Evolutionary conservation across 768 basidiomycete species (phyloP).

Genomic region (button mushroom (Agaricus bisporus)): DNA sequence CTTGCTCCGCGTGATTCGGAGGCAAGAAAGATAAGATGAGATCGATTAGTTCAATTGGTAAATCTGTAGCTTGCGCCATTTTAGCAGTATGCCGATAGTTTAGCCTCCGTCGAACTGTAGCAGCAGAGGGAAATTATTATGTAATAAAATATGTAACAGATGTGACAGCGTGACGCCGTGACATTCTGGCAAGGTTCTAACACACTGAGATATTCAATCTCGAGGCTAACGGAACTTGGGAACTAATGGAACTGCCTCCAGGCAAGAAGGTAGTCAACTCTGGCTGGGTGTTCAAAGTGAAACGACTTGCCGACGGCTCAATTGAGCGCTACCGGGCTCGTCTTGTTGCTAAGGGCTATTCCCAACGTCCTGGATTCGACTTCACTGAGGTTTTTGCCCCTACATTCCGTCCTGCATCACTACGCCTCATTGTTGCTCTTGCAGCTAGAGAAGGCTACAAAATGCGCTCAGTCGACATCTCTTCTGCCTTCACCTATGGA

Average conservation of each 20-base stretch:
- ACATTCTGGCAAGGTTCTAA: too few species aligned
- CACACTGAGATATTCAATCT: slow-evolving; percentile 23
- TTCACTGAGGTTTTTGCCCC: slow-evolving; percentile 32
- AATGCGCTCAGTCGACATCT: slow-evolving; percentile 26
- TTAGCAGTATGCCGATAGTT: too few species aligned
- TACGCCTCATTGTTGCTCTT: slow-evolving; percentile 16
- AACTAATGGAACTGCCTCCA: slow-evolving; percentile 25
- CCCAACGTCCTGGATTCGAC: slow-evolving; percentile 32
- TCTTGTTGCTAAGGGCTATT: slow-evolving; percentile 35
- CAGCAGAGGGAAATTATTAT: too few species aligned
- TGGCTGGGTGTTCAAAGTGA: slow-evolving; percentile 30
- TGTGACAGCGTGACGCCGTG: too few species aligned
- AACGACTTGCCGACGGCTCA: slow-evolving; percentile 23
- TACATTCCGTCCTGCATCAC: slow-evolving; percentile 10
- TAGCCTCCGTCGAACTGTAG: too few species aligned
- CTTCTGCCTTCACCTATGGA: slow-evolving; percentile 26
- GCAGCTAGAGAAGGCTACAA: slow-evolving; percentile 23
- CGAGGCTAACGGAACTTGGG: slow-evolving; percentile 25
- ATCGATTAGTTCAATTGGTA: slow-evolving; percentile 19
- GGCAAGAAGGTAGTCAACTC: slow-evolving; percentile 27
- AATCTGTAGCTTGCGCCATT: too few species aligned
- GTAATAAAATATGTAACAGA: too few species aligned
- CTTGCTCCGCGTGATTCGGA: background rate
- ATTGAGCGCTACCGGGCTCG: slow-evolving; percentile 33
- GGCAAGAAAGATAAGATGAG: slow-evolving; percentile 18